These are phyloP conservation scores for Gamarada debralockiae DNA, from an alignment of 495 filamentous ascomycete genomes.

Conservation along the genomic window DNA sequence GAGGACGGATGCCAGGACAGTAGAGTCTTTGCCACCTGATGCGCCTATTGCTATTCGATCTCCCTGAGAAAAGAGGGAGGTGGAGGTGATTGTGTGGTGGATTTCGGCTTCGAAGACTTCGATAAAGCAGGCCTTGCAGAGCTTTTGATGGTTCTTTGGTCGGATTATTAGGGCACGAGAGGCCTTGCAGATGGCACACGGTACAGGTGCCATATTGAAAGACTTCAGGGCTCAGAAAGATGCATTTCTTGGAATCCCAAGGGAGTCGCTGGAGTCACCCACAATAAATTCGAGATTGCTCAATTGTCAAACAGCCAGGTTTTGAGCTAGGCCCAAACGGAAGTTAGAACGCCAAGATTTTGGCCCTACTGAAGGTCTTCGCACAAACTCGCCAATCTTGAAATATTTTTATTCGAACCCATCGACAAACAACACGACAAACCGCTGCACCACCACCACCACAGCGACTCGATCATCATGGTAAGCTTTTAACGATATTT, in stretches of 20 bases:
- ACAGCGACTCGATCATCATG: conserved; percentile 29
- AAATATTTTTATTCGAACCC: conserved; percentile 19
- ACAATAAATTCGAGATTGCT: background rate
- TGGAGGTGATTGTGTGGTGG: conserved; percentile 81
- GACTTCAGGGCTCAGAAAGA: background rate
- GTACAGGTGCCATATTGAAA: conserved; percentile 42
- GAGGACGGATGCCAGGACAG: conserved; percentile 88
- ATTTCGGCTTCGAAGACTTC: conserved; percentile 86
- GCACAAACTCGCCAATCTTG: conserved; percentile 5
- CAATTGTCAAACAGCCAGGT: background rate
- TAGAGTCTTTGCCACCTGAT: conserved; percentile 96
- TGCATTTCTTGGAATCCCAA: too few species aligned
- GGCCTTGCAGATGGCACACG: conserved; percentile 71
- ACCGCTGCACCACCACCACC: conserved; percentile 19
- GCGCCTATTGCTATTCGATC: conserved; percentile 93
- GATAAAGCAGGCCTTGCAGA: conserved; percentile 88
- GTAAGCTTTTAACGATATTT: conserved; percentile 25
- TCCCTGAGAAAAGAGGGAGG: conserved; percentile 74
- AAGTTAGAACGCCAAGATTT: conserved; percentile 12
- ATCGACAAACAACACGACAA: conserved; percentile 27
- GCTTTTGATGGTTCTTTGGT: conserved; percentile 87
- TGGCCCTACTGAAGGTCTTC: background rate
- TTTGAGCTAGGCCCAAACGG: background rate
- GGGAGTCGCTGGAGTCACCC: too few species aligned
- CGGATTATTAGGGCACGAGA: conserved; percentile 83